Evolutionary conservation across 2,329 filamentous ascomycete species (phyloP).

Genomic region (Diatrype stigma): DNA sequence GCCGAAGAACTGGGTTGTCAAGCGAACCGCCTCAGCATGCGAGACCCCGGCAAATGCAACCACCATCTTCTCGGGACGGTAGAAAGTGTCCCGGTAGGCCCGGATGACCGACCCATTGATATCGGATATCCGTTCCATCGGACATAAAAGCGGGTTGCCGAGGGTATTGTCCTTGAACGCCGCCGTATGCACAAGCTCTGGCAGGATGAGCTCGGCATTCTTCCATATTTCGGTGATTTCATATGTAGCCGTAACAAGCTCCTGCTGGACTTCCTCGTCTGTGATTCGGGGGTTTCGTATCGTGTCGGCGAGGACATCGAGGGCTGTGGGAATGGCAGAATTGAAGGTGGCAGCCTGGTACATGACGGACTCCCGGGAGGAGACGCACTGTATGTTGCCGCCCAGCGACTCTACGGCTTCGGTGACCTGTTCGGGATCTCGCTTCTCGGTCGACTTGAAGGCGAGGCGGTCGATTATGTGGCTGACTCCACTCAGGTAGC

Average conservation of each 20-base stretch:
- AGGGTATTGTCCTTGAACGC: slow-evolving; percentile 95
- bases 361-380: slow-evolving; percentile 93
- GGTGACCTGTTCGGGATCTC: slow-evolving; percentile 77
- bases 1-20: slow-evolving; percentile 84
- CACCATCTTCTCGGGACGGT: slow-evolving; percentile 84
- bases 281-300: slow-evolving; percentile 83
- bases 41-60: slow-evolving; percentile 91
- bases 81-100: slow-evolving; percentile 79
- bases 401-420: slow-evolving; percentile 84
- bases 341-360: slow-evolving; percentile 99
- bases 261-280: slow-evolving; percentile 78
- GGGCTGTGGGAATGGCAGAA: slow-evolving; percentile 75
- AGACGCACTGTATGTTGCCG: slow-evolving; percentile 95
- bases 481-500: slow-evolving; percentile 79
- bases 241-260: slow-evolving; percentile 88
- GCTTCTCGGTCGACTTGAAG: slow-evolving; percentile 79
- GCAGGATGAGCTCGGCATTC: slow-evolving; percentile 92
- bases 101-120: slow-evolving; percentile 73
- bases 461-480: slow-evolving; percentile 95
- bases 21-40: slow-evolving; percentile 71
- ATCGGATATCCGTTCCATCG: slow-evolving; percentile 69
- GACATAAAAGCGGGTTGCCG: slow-evolving; percentile 88
- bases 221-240: slow-evolving; percentile 98
- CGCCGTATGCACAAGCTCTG: slow-evolving; percentile 91
- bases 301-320: slow-evolving; percentile 85